A percentile compares a stretch with the other conserved stretches of the same genome.
Conservation (phyloP, 768 basidiomycete genomes). For the Botryobasidium botryosum region DNA sequence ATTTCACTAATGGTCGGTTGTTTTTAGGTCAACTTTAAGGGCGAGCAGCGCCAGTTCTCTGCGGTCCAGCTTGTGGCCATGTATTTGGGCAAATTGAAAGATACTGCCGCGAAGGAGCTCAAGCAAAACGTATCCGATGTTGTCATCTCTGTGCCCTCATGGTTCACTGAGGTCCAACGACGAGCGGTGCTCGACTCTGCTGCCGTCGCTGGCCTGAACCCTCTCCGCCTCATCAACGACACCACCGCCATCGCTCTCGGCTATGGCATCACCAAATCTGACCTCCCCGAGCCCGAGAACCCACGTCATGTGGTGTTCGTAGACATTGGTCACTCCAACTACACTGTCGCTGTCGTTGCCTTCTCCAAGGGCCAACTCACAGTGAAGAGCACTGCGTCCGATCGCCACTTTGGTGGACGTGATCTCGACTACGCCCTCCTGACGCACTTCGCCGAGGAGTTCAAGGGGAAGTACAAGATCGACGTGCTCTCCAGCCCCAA, state of each 20-base stretch:
- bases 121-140: constrained; percentile 77
- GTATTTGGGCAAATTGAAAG: constrained; percentile 81
- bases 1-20: not conserved
- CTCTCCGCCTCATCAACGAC: constrained; percentile 93
- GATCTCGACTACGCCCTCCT: constrained; percentile 91
- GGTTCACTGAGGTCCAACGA: constrained; percentile 90
- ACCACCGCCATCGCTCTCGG: constrained; percentile 90
- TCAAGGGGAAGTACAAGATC: constrained; percentile 96
- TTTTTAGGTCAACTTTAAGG: constrained; percentile 69
- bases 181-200: constrained; percentile 84
- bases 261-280: constrained; percentile 97
- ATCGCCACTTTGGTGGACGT: constrained; percentile 86
- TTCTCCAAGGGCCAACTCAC: constrained; percentile 87
- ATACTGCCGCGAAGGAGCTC: constrained; percentile 72
- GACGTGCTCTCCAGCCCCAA: constrained; percentile 85
- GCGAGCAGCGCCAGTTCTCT: constrained; percentile 62
- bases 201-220: constrained; percentile 72
- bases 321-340: constrained; percentile 85
- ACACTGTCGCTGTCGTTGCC: constrained; percentile 74
- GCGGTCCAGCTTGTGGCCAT: constrained; percentile 83
- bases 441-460: constrained; percentile 74
- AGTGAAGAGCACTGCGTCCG: constrained; percentile 79
- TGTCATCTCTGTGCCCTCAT: constrained; percentile 90
- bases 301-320: constrained; percentile 85
- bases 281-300: constrained; percentile 68